Conservation (phyloP, 176 grass and related monocot species). For the Elymus sibiricus region DNA sequence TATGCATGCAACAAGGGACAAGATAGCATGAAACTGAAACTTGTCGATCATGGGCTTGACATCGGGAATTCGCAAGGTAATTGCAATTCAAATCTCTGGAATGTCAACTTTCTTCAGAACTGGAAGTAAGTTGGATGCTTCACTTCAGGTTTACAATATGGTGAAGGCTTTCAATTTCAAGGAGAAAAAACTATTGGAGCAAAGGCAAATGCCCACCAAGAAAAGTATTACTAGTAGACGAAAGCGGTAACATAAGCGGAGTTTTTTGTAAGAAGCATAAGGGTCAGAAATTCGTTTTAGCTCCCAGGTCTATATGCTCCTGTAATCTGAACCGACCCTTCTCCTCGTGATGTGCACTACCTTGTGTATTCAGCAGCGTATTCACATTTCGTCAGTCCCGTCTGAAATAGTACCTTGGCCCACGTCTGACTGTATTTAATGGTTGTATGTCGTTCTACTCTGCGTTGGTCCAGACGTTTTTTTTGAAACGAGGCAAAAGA, state of each 20-base stretch:
- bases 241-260: neutral
- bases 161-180: slow-evolving; percentile 47
- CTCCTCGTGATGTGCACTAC: no score
- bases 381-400: no score
- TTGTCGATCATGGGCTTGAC: slow-evolving; percentile 68
- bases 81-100: neutral
- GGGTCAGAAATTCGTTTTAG: no score
- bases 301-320: no score
- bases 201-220: slow-evolving; percentile 27
- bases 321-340: no score
- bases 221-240: slow-evolving; percentile 36
- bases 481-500: no score
- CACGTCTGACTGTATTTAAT: no score
- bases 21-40: slow-evolving; percentile 40
- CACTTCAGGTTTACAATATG: slow-evolving; percentile 84
- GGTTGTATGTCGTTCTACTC: no score
- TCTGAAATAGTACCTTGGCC: no score
- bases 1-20: slow-evolving; percentile 20
- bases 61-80: slow-evolving; percentile 85
- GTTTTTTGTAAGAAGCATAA: no score
- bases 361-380: no score
- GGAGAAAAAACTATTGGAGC: slow-evolving; percentile 31
- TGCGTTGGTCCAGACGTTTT: no score
- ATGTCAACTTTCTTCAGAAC: neutral
- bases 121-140: neutral